Evolutionary conservation across 192 early-diverging fungal species (phyloP), one percentile per base, ranked within the genome.

Genomic region (Ambispora gerdemannii): DNA sequence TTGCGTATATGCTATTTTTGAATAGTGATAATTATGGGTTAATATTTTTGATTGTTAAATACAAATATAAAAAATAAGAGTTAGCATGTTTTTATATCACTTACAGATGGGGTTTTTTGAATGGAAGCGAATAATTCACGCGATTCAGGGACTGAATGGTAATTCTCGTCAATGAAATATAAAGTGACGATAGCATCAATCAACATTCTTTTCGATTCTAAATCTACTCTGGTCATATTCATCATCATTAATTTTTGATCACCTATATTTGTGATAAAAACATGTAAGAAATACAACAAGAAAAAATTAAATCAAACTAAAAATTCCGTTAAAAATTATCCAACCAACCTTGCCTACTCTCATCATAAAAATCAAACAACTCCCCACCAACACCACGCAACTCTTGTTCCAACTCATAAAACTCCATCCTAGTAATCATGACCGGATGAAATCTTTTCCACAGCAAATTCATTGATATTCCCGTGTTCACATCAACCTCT

Each of bases 141-240:
- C 50, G 72, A 51, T 51, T 71, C 51, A 28, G 75, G 77, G 70
- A 81, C 75, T 38, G 78, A 71, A 32, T 72, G 74, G 32, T 79
- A 75, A 17, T 76, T 77, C 58, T 89, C 83, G 63, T 90, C 83
- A 7, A 91, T 76, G 67, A 84, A 86, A 63, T 90, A 91, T 17
- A 91, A 62, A 0, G 90, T 89, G 15, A 88, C 81, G 35, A 87
- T 78, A 4, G 83, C 89, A 61, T 91, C 90, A 10, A 89, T 71
- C 24, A 91, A 63, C 8, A 83, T 83, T n/a, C 75, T 72, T 78
- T 88, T 90, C 31, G 87, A 72, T 32, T 88, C 86, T 1, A 72
- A 11, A 66, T 15, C 47, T 47, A 30, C 6, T 4, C 10, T 6
- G 3, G 15, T 10, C 28, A 4, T 38, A 35, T 22, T 36, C 6